Evolutionary conservation across 371 early-diverging fungal species (phyloP), one percentile per base, ranked within the genome.

Genomic region (Syncephalastrum racemosum): DNA sequence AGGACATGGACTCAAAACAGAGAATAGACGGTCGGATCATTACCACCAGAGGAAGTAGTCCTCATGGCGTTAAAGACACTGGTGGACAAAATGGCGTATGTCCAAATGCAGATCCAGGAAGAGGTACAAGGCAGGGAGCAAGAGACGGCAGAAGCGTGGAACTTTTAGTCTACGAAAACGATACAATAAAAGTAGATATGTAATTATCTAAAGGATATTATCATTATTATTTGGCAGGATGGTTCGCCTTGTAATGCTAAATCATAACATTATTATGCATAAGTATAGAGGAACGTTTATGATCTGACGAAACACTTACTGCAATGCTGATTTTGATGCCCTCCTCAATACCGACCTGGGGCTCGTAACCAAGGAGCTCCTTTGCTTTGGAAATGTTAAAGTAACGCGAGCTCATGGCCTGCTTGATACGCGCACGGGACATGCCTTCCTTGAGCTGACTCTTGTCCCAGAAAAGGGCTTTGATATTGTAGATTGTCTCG

Each of bases 21-120:
- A 31, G 16, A 15, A 19, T 52, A 84, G 85, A 87, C 92, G 4
- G 89, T 92, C 20, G 97, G 97, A 42, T 89, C 92, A 24, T 74
- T 98, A 64, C 79, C 88, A 58, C 93, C 97, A 4, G 92, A 92
- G 63, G 91, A 88, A 14, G 88, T 96, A 4, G 92, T 95, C 13
- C 73, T 86, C 7, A 81, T 79, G 71, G 96, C 90, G 14, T 81
- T 96, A 66, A 83, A 89, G 22, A 85, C 89, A 18, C 65, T 97
- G 62, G 87, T 88, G 54, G 89, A 88, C 46, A 95, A 95, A 62
- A 81, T 97, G 23, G 87, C 87, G 22, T 84, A 81, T 46, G 69
- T 90, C 46, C 89, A 90, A 67, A 84, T 90, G 66, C 86, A 87
- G 39, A 79, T 92, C 27, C 86, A 88, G 60, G 83, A 85, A 46